Base-by-base conservation (phyloP, 2,329 filamentous ascomycete genomes). In the Ophiocordyceps sinensis region DNA sequence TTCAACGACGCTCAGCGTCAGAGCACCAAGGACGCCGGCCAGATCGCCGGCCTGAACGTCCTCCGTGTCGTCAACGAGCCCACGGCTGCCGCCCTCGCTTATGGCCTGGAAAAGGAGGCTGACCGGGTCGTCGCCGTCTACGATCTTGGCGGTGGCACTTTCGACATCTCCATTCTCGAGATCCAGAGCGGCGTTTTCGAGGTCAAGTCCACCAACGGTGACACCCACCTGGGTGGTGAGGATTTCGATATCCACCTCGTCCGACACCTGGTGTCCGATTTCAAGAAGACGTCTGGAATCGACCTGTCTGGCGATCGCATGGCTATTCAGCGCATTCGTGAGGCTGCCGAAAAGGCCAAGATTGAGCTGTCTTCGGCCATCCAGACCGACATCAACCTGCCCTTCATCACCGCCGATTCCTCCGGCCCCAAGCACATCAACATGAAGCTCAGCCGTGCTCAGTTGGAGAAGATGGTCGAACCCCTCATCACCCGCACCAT, bases 1-100 rank as follows among this genome's bases (percentile, higher is more conserved):
- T 96, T 96, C 78, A 96, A 96, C 68, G 88, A 96, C 67, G 88
- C 85, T 45, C 88, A 96, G 71, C 85, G 88, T 70, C 89, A 95
- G 70, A 87, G 87, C 54, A 96, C 88, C 67, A 96, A 95, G 78
- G 88, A 96, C 61, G 89, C 89, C 51, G 89, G 89, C 68, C 85
- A 94, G 66, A 96, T 96, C 57, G 77, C 89, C 56, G 89, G 89
- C 61, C 77, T 96, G 42, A 94, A 95, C 64, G 89, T 96, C 52
- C 83, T 94, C 56, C 88, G 89, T 78, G 87, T 95, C 46, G 86
- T 96, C 51, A 95, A 95, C 74, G 89, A 96, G 75, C 89, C 89
- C 45, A 96, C 89, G 51, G 89, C 89, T 57, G 89, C 89, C 52
- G 89, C 89, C 48, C 78, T 96, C 53, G 89, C 89, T 47, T 96